Conservation (phyloP, 2,329 filamentous ascomycete species). For the Chlorencoelia australis region DNA sequence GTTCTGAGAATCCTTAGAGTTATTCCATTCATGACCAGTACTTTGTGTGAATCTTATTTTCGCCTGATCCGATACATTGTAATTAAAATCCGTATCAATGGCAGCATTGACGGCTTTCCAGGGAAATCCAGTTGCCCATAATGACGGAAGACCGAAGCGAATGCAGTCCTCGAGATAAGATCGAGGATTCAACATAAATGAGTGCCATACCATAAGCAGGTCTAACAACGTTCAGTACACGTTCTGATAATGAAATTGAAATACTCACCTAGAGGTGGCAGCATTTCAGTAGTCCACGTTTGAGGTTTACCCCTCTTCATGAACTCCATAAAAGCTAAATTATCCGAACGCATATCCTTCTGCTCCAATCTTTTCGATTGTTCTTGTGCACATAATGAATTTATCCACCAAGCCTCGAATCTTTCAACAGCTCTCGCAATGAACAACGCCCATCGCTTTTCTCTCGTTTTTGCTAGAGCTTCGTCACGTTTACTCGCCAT, state of each 20-base stretch:
- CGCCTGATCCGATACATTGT: constrained; percentile 36
- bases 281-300: constrained; percentile 26
- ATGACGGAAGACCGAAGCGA: constrained; percentile 40
- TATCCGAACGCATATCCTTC: constrained; percentile 13
- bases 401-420: constrained; percentile 55
- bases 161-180: constrained; percentile 67
- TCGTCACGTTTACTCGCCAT: constrained; percentile 28
- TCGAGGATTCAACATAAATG: constrained; percentile 68
- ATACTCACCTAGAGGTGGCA: constrained; percentile 47
- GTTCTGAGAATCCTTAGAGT: constrained; percentile 37
- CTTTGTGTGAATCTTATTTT: constrained; percentile 36
- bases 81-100: constrained; percentile 52
- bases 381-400: constrained; percentile 15
- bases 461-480: constrained; percentile 43
- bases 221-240: constrained; percentile 35
- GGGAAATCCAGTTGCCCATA: constrained; percentile 56
- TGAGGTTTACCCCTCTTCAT: constrained; percentile 4
- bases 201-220: constrained; percentile 71
- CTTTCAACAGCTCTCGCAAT: constrained; percentile 56
- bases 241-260: neutral
- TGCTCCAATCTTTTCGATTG: constrained; percentile 16
- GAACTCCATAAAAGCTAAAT: constrained; percentile 5
- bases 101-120: constrained; percentile 49
- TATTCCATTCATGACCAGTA: constrained; percentile 50
- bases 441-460: constrained; percentile 65